Percentiles rank a stretch among this genome's conserved stretches.
These are phyloP conservation scores for Coprinopsis strossmayeri DNA, from an alignment of 768 basidiomycete species.

Conservation along the genomic window DNA sequence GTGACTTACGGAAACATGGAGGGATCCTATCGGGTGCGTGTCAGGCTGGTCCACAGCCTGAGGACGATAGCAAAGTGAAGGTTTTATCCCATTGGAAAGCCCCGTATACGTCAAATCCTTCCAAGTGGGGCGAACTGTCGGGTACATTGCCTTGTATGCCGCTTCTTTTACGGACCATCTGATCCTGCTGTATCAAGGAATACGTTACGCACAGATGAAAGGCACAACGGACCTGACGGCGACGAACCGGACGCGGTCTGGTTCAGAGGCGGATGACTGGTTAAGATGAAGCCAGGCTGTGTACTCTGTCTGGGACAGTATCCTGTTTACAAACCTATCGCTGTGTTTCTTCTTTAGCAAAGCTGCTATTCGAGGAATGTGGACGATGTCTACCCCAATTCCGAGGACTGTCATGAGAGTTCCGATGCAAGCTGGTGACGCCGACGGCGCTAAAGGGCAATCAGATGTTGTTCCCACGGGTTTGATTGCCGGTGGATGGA, in stretches of 20 bases:
- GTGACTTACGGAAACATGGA: constrained; percentile 75
- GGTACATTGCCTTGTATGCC: constrained; percentile 80
- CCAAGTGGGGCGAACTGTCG: constrained; percentile 57
- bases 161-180: constrained; percentile 88
- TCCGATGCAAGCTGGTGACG: too few relatives aligned
- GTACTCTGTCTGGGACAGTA: constrained; percentile 50
- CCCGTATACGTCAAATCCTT: constrained; percentile 58
- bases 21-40: constrained; percentile 21
- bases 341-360: constrained; percentile 45
- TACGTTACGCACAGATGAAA: too few relatives aligned
- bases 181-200: too few relatives aligned
- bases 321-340: constrained; percentile 46
- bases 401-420: constrained; percentile 53
- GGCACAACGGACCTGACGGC: constrained; percentile 73
- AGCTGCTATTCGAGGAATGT: constrained; percentile 56
- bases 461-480: background rate
- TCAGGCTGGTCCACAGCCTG: constrained; percentile 14
- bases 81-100: constrained; percentile 25
- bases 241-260: constrained; percentile 42
- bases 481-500: background rate
- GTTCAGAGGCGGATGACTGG: constrained; percentile 11
- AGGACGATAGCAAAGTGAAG: constrained; percentile 41
- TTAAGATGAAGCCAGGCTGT: constrained; percentile 31
- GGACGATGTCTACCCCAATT: constrained; percentile 70
- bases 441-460: too few relatives aligned